These are phyloP conservation scores for Colletotrichum falcatum DNA, from an alignment of 2,329 filamentous ascomycete species.

Conservation along the genomic window DNA sequence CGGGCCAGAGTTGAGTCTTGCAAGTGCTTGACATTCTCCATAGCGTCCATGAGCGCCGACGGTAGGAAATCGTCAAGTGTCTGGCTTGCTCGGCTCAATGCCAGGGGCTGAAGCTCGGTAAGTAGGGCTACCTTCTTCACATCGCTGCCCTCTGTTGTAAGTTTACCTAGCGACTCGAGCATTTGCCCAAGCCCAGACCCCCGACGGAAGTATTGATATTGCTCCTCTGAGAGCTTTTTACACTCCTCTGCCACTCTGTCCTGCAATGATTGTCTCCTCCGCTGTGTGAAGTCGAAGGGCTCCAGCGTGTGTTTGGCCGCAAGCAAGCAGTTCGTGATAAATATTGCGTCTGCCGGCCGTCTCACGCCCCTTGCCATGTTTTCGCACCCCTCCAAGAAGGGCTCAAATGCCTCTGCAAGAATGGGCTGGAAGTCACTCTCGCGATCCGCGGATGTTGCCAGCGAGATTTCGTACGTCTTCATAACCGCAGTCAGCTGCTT, in stretches of 20 bases:
- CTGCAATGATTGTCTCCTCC: slow-evolving; percentile 66
- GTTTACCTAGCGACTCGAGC: slow-evolving; percentile 65
- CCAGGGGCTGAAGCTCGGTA: slow-evolving; percentile 63
- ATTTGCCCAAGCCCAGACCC: slow-evolving; percentile 79
- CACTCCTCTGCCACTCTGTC: slow-evolving; percentile 66
- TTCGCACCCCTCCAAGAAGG: slow-evolving; percentile 82
- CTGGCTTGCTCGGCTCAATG: slow-evolving; percentile 77
- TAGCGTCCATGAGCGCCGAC: slow-evolving; percentile 91
- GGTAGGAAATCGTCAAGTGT: slow-evolving; percentile 90
- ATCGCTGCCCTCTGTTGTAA: slow-evolving; percentile 49
- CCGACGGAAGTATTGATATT: slow-evolving; percentile 78
- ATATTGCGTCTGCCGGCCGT: slow-evolving; percentile 72
- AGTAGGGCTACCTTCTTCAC: slow-evolving; percentile 61
- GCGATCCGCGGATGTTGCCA: slow-evolving; percentile 68
- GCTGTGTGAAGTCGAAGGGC: slow-evolving; percentile 72
- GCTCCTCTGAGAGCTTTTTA: slow-evolving; percentile 71
- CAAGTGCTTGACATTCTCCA: slow-evolving; percentile 81
- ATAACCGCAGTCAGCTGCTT: slow-evolving; percentile 83
- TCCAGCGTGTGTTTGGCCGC: slow-evolving; percentile 67
- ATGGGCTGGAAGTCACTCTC: slow-evolving; percentile 81
- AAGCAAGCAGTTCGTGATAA: slow-evolving; percentile 78
- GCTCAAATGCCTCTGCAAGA: slow-evolving; percentile 83
- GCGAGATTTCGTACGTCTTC: slow-evolving; percentile 87
- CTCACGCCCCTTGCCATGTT: slow-evolving; percentile 73
- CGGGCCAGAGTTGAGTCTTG: slow-evolving; percentile 79